These are phyloP conservation scores for Datura wrightii DNA, from an alignment of 257 asterid species.

Conservation along the genomic window DNA sequence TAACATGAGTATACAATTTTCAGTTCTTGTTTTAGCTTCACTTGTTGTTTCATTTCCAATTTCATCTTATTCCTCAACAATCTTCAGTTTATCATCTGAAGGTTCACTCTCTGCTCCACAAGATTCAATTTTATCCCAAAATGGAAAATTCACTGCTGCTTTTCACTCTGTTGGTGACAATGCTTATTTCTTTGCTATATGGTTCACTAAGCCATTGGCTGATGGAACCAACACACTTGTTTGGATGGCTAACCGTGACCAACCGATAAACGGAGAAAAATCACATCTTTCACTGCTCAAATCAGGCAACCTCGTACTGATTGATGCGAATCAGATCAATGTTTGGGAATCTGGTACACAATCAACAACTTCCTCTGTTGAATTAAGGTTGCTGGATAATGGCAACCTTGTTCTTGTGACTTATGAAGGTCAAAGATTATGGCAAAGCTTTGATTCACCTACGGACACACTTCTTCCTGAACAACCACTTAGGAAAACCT, in stretches of 20 bases:
- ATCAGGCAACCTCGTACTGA: slow-evolving; percentile 41
- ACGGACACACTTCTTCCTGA: slow-evolving; percentile 48
- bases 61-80: slow-evolving; percentile 24
- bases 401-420: slow-evolving; percentile 46
- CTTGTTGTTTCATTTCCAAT: slow-evolving; percentile 24
- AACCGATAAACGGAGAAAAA: slow-evolving; percentile 38
- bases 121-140: slow-evolving; percentile 31
- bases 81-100: slow-evolving; percentile 13
- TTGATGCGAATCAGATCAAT: slow-evolving; percentile 38
- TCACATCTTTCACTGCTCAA: slow-evolving; percentile 32
- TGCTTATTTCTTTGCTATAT: slow-evolving; percentile 43
- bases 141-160: slow-evolving; percentile 40
- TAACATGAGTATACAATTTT: neutral
- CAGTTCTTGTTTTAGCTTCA: slow-evolving; percentile 22
- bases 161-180: slow-evolving; percentile 43
- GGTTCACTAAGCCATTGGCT: slow-evolving; percentile 36
- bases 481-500: slow-evolving; percentile 31
- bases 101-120: slow-evolving; percentile 32
- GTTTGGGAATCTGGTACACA: slow-evolving; percentile 38
- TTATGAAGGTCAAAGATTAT: slow-evolving; percentile 20
- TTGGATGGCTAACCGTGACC: slow-evolving; percentile 54
- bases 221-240: slow-evolving; percentile 37
- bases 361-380: neutral
- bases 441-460: slow-evolving; percentile 51
- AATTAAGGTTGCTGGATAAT: slow-evolving; percentile 35